Evolutionary conservation across 768 basidiomycete genomes (phyloP), one percentile per base, ranked within the genome.

Genomic region (Pulveroboletus sp.): DNA sequence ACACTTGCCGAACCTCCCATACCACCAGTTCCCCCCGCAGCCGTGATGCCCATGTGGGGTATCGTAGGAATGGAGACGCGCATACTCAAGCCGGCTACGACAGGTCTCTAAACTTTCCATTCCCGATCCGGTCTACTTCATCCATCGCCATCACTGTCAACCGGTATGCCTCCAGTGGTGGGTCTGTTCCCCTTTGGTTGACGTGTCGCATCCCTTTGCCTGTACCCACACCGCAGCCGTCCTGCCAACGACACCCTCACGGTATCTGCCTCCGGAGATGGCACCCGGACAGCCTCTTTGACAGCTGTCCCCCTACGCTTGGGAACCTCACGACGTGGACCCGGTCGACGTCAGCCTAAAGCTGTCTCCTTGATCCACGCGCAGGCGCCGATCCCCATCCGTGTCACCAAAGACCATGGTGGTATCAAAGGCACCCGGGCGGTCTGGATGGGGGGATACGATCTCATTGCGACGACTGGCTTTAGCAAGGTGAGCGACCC

Each of bases 401-500:
- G 91, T 42, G 69, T 83, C 24, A 71, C 81, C 8, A 95, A 98
- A 62, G 89, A 93, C 0, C 93, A 98, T 65, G 82, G 82, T 19
- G 96, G 96, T 10, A 85, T 98, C 68, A 98, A 97, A 70, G 92
- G 92, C 5, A 81, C 91, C 4, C 78, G 95, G 16, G 86, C 93
- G 5, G 75, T 78, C 23, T 98, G 91, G 89, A 82, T 96, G 81
- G 95, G 96, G 37, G 88, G 89, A 48, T 70, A 79, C 42, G 93
- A 93, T 66, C 82, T 82, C 55, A 80, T 97, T 63, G 91, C 87
- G 12, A 98, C 95, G 13, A 99, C 95, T 13, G 95, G 95, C 0
- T 98, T 98, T 71, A 92, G 89, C 71, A 91, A 84, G 69, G 95
- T 94, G 90, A 91, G 89, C 42, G 95, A 99, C 66, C 79, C 95